phyloP scores from a whole-genome alignment of 2,329 filamentous ascomycete genomes.

The Paradendryphiella salina region DNA sequence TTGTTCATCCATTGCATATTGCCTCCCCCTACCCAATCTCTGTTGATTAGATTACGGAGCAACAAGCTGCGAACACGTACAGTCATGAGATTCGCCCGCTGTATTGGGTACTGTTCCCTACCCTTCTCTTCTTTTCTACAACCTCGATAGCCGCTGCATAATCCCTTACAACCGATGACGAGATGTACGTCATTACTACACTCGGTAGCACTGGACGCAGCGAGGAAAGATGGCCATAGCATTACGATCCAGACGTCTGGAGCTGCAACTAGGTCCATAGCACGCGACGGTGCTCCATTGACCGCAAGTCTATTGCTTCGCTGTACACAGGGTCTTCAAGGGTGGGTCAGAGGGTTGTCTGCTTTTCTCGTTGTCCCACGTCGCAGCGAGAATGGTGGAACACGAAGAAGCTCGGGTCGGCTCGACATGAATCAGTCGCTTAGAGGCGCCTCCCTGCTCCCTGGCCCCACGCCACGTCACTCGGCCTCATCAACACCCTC shows the following conservation, averaged over 20 bases:
- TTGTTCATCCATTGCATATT: neutral
- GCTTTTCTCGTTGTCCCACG: conserved; percentile 29
- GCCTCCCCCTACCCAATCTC: conserved; percentile 18
- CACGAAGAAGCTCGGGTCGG: conserved; percentile 28
- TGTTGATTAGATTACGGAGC: conserved; percentile 17
- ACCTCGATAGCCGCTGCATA: conserved; percentile 41
- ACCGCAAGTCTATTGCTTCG: conserved; percentile 17
- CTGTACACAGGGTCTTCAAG: conserved; percentile 18
- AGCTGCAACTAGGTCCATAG: conserved; percentile 6
- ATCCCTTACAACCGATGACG: conserved; percentile 20
- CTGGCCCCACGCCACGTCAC: conserved; percentile 35
- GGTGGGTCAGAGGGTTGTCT: conserved; percentile 20
- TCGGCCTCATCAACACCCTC: conserved; percentile 31
- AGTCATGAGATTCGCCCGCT: conserved; percentile 29
- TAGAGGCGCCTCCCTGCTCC: conserved; percentile 15
- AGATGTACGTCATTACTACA: conserved; percentile 35
- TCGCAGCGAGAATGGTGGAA: conserved; percentile 25
- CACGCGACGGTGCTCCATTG: conserved; percentile 2
- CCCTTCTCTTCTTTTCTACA: conserved; percentile 14
- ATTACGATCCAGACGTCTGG: conserved; percentile 10
- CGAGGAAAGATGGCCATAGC: conserved; percentile 7
- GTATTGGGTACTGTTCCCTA: neutral
- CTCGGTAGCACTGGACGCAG: conserved; percentile 10
- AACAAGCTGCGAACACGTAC: conserved; percentile 40
- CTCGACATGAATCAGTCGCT: conserved; percentile 22